Base-by-base conservation (phyloP, 768 basidiomycete genomes). In the Boletus edulis region DNA sequence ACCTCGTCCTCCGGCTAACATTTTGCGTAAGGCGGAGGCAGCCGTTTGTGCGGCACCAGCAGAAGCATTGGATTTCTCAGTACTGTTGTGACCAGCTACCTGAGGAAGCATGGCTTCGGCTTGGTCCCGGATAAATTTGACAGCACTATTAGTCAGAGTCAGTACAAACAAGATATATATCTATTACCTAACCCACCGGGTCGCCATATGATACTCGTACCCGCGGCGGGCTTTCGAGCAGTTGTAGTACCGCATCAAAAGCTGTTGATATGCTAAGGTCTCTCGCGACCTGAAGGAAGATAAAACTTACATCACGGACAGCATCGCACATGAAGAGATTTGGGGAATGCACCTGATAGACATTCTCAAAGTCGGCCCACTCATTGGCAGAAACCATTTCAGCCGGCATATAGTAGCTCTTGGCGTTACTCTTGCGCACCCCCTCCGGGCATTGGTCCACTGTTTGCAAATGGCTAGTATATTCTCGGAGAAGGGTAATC, bases 341-440 rank as follows among this genome's bases (percentile, higher is more conserved):
- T 1, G 94, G 94, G 57, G 83, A 88, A 70, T 97, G 94, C 15
- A 94, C 80, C 64, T 96, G 91, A 66, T 94, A 92, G 24, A 94
- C 92, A 62, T 95, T 90, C 65, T 90, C 87, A 71, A 96, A 98
- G 56, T 85, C 82, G 3, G 80, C 81, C 88, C 84, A 87, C 63
- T 91, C 89, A 22, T 82, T 76, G 27, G 84, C 76, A 12, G 85
- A 83, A 34, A 87, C 79, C 42, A 82, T 79, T 61, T 87, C 85
- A 13, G 84, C 77, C 31, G 87, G 85, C 71, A 89, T 81, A 52
- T 83, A 78, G 61, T 88, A 87, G 50, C 74, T 81, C 51, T 78
- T 73, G 12, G 69, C 64, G 31, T 72, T 71, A 41, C 69, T 73
- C 57, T 69, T 67, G 49, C 64, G 66, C 29, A 58, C 48, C 13